phyloP scores from a whole-genome alignment of 2,329 filamentous ascomycete species.

The Bretziella fagacearum region DNA sequence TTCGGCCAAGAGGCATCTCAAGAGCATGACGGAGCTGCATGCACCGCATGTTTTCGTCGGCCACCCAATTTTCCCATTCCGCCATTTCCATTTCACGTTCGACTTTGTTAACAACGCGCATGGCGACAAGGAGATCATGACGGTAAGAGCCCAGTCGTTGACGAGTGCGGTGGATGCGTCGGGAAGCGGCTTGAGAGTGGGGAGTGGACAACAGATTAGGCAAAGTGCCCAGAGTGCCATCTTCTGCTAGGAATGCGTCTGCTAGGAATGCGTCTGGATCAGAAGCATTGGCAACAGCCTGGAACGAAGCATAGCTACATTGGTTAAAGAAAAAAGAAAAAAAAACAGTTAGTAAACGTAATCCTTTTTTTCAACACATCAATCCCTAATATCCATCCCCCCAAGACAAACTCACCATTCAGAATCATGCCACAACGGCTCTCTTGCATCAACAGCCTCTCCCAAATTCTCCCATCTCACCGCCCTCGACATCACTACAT shows the following conservation, averaged over 20 bases:
- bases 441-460: slow-evolving; percentile 32
- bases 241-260: slow-evolving; percentile 32
- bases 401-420: slow-evolving; percentile 8
- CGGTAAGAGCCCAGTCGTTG: slow-evolving; percentile 70
- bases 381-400: not conserved
- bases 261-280: slow-evolving; percentile 41
- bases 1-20: not conserved
- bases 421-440: slow-evolving; percentile 6
- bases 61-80: slow-evolving; percentile 88
- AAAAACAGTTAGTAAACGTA: not conserved
- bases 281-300: slow-evolving; percentile 37
- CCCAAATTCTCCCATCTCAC: slow-evolving; percentile 73
- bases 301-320: slow-evolving; percentile 46
- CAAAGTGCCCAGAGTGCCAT: too few relatives aligned
- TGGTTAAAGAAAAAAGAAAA: too few relatives aligned
- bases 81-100: slow-evolving; percentile 71
- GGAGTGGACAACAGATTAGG: slow-evolving; percentile 32
- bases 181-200: slow-evolving; percentile 27
- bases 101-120: slow-evolving; percentile 76
- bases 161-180: slow-evolving; percentile 59
- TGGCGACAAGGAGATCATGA: slow-evolving; percentile 77
- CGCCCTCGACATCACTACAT: slow-evolving; percentile 65
- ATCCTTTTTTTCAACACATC: not conserved
- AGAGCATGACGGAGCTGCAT: slow-evolving; percentile 30
- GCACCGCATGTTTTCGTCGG: slow-evolving; percentile 62